Evolutionary conservation across 257 asterid species (phyloP).

Genomic region (Nicotiana undulata): DNA sequence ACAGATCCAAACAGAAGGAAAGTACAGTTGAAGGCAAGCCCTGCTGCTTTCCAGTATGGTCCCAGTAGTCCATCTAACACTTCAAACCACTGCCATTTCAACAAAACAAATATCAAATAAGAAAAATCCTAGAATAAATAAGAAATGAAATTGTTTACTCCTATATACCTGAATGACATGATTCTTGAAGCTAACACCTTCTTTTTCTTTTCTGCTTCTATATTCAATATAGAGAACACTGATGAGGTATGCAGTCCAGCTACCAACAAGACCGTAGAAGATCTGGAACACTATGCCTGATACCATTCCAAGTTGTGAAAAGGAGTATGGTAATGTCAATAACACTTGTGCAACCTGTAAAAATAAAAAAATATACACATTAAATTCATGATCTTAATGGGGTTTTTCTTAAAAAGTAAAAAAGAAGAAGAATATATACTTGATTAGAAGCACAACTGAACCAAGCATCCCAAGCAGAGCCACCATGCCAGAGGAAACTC

Average conservation of each 20-base stretch:
- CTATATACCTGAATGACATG: slow-evolving; percentile 98
- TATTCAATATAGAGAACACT: slow-evolving; percentile 85
- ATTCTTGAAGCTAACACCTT: slow-evolving; percentile 83
- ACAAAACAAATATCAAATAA: no score
- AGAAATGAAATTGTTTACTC: neutral
- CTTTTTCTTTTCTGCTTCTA: slow-evolving; percentile 82
- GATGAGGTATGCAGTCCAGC: slow-evolving; percentile 97
- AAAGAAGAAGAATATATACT: slow-evolving; percentile 21
- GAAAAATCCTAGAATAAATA: no score
- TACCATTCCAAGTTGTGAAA: slow-evolving; percentile 85
- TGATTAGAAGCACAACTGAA: slow-evolving; percentile 96
- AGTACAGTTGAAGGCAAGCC: slow-evolving; percentile 95
- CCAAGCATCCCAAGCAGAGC: slow-evolving; percentile 99
- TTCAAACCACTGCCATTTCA: slow-evolving; percentile 73
- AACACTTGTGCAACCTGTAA: slow-evolving; percentile 91
- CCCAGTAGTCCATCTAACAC: slow-evolving; percentile 92
- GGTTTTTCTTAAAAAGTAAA: neutral
- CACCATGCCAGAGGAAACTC: slow-evolving; percentile 92
- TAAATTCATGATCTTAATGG: neutral
- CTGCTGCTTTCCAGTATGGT: slow-evolving; percentile 93
- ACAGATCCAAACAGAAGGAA: slow-evolving; percentile 95
- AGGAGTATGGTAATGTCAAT: slow-evolving; percentile 82
- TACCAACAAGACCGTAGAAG: slow-evolving; percentile 79
- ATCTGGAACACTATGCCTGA: slow-evolving; percentile 76
- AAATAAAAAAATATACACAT: neutral